phyloP scores from a whole-genome alignment of 352 stramenopile species.

The Pythium biforme region DNA sequence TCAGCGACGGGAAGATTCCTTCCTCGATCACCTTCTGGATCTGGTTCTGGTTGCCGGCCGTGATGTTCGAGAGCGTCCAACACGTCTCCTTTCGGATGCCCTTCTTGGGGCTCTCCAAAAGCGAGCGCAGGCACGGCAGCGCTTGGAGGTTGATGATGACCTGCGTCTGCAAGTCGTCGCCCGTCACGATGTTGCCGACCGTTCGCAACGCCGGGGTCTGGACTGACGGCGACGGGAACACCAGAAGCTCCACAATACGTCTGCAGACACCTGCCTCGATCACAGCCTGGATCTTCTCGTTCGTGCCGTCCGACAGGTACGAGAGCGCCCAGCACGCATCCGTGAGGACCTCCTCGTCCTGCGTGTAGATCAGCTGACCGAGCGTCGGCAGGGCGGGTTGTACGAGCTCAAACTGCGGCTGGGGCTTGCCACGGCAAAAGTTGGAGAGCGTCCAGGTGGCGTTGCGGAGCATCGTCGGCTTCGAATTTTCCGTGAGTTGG shows the following conservation, averaged over 20 bases:
- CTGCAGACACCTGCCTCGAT: slow-evolving; percentile 96
- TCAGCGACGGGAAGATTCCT: slow-evolving; percentile 97
- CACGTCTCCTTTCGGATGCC: slow-evolving; percentile 99
- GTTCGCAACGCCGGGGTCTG: slow-evolving; percentile 83
- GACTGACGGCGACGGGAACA: slow-evolving; percentile 79
- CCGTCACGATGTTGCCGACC: slow-evolving; percentile 99
- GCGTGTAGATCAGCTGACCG: slow-evolving; percentile 95
- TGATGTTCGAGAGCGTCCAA: slow-evolving; percentile 99
- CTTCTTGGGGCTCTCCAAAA: slow-evolving; percentile 96
- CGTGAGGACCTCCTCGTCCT: slow-evolving; percentile 98
- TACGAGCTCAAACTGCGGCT: slow-evolving; percentile 83
- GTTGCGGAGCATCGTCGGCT: slow-evolving; percentile 97
- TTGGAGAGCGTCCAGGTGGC: slow-evolving; percentile 99
- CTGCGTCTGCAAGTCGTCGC: slow-evolving; percentile 99
- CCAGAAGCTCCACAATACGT: slow-evolving; percentile 95
- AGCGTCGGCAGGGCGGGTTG: slow-evolving; percentile 94
- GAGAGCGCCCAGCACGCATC: slow-evolving; percentile 99
- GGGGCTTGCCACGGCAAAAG: slow-evolving; percentile 93
- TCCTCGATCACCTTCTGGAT: slow-evolving; percentile 98
- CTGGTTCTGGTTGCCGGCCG: slow-evolving; percentile 97
- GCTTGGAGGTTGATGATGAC: slow-evolving; percentile 98
- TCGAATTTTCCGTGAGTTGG: slow-evolving; percentile 95
- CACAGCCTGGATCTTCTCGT: slow-evolving; percentile 99
- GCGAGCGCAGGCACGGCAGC: slow-evolving; percentile 93
- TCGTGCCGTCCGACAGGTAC: slow-evolving; percentile 98